phyloP scores from a whole-genome alignment of 768 basidiomycete genomes.

The Phaffia tasmanica region DNA sequence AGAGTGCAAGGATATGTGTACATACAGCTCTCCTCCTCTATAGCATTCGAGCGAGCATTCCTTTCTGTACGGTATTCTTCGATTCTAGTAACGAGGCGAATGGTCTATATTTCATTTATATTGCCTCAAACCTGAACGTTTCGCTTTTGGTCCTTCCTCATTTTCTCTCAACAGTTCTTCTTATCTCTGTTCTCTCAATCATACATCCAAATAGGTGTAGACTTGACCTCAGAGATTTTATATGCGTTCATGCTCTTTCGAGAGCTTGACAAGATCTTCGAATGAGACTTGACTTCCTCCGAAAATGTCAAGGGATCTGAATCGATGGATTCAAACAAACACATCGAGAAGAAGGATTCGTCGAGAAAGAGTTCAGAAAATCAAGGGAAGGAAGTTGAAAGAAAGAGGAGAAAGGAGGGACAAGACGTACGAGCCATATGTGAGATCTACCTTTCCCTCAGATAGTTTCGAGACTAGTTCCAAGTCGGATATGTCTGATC shows the following conservation, averaged over 20 bases:
- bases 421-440: conserved; percentile 58
- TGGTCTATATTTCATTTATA: no score
- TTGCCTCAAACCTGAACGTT: no score
- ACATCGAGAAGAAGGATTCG: neutral
- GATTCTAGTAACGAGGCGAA: no score
- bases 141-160: no score
- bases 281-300: conserved; percentile 43
- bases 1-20: no score
- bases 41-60: no score
- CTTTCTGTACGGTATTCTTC: no score
- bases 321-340: neutral
- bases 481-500: conserved; percentile 64
- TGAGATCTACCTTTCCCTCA: conserved; percentile 70
- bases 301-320: conserved; percentile 44
- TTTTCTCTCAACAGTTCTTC: no score
- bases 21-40: no score
- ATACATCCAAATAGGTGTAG: no score
- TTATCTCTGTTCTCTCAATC: no score
- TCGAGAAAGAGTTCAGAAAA: neutral
- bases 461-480: conserved; percentile 69
- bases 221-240: no score
- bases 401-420: neutral
- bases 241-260: conserved; percentile 26
- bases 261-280: conserved; percentile 40
- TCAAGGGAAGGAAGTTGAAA: neutral